Percentiles rank a stretch among this genome's conserved stretches.
Conservation (phyloP, 2,329 filamentous ascomycete genomes). For the Zymoseptoria tritici region DNA sequence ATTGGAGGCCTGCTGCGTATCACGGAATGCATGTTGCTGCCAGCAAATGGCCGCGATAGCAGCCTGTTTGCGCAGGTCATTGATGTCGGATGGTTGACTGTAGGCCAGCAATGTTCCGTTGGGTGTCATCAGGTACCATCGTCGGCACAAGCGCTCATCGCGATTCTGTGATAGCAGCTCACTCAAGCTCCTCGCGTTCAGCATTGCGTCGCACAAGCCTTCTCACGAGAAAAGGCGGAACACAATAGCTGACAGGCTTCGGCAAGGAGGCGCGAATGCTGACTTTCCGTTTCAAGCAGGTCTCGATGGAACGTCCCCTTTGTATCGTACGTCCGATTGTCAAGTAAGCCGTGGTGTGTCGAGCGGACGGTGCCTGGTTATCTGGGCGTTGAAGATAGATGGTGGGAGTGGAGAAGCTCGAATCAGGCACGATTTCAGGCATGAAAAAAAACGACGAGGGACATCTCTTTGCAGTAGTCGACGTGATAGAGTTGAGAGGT, state of each 20-base stretch:
- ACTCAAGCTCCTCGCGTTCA: conserved; percentile 37
- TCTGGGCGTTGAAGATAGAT: background rate
- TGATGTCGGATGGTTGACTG: conserved; percentile 42
- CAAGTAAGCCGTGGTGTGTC: background rate
- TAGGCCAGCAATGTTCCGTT: conserved; percentile 46
- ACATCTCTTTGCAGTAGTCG: no score
- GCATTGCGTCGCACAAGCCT: conserved; percentile 28
- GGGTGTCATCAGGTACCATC: conserved; percentile 43
- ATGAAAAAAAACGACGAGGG: background rate
- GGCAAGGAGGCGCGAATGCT: background rate
- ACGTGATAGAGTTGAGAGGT: no score
- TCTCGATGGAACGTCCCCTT: background rate
- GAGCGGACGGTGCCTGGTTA: background rate
- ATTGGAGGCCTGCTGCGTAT: conserved; percentile 3
- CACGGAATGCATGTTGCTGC: conserved; percentile 35
- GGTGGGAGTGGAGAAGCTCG: background rate
- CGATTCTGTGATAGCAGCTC: conserved; percentile 38
- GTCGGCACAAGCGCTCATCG: conserved; percentile 36
- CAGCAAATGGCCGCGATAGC: conserved; percentile 43
- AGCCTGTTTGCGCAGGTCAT: conserved; percentile 43
- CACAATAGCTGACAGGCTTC: background rate
- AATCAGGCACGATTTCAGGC: background rate
- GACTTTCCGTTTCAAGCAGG: background rate
- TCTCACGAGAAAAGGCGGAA: background rate
- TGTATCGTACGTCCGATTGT: background rate